Evolutionary conservation across 192 early-diverging fungal species (phyloP).

Genomic region (Backusella westeae): DNA sequence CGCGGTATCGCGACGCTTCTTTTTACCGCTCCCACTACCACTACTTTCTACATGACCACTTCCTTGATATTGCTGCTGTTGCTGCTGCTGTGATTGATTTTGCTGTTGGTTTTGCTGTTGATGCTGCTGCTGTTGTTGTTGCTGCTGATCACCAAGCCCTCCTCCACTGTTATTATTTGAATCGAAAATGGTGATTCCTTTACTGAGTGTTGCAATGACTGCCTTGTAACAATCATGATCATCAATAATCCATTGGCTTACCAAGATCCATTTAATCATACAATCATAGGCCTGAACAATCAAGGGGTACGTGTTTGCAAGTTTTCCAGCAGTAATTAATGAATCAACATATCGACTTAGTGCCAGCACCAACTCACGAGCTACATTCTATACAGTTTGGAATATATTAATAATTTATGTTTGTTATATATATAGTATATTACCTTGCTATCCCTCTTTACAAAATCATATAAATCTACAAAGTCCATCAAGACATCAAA

Average conservation of each 20-base stretch:
- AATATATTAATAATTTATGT: not conserved
- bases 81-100: not conserved
- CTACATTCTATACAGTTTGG: slow-evolving; percentile 47
- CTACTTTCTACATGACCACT: not conserved
- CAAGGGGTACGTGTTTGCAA: slow-evolving; percentile 54
- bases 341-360: slow-evolving; percentile 73
- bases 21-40: slow-evolving; percentile 27
- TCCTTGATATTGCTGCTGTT: not conserved
- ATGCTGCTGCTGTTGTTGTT: not conserved
- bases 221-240: slow-evolving; percentile 66
- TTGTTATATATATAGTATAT: not conserved
- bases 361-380: slow-evolving; percentile 64
- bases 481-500: slow-evolving; percentile 65
- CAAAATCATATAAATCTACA: slow-evolving; percentile 60
- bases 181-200: slow-evolving; percentile 66
- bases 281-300: slow-evolving; percentile 75
- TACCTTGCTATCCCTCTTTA: slow-evolving; percentile 67
- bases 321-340: slow-evolving; percentile 48
- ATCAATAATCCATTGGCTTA: slow-evolving; percentile 75
- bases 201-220: slow-evolving; percentile 67
- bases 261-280: slow-evolving; percentile 71
- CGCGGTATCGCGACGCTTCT: slow-evolving; percentile 35
- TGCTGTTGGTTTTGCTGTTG: not conserved
- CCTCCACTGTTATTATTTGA: not conserved
- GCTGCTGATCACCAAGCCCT: slow-evolving; percentile 17